Percentiles rank a stretch among this genome's conserved stretches.
Evolutionary conservation across 257 asterid species (phyloP).

Genomic region (Solanum corneliomulleri): DNA sequence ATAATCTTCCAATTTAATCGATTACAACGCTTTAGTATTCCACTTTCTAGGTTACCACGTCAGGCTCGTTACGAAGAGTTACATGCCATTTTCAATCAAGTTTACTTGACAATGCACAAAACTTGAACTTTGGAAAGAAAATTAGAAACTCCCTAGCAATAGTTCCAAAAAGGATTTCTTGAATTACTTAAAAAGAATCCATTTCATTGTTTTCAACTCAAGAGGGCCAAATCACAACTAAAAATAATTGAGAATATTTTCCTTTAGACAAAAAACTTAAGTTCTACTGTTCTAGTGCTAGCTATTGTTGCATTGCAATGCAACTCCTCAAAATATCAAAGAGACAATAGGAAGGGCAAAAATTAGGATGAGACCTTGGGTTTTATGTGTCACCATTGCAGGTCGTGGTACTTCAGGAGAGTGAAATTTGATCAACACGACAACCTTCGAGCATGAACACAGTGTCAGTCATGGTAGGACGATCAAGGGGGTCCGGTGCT

Average conservation of each 20-base stretch:
- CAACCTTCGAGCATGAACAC: slow-evolving; percentile 81
- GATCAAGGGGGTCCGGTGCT: slow-evolving; percentile 49
- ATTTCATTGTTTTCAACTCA: not conserved
- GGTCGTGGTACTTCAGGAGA: slow-evolving; percentile 15
- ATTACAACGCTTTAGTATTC: not conserved
- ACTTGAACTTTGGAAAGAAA: not conserved
- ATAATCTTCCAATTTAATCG: not conserved
- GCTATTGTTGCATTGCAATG: slow-evolving; percentile 2
- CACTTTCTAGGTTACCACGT: not conserved
- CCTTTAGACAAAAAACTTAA: too few relatives aligned
- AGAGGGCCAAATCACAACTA: too few relatives aligned
- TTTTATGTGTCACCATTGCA: not conserved
- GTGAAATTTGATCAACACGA: slow-evolving; percentile 44
- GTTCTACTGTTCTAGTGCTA: too few relatives aligned
- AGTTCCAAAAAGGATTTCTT: not conserved
- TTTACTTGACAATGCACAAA: not conserved
- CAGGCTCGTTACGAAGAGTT: not conserved
- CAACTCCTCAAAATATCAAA: not conserved
- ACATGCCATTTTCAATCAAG: not conserved
- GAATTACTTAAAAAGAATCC: not conserved
- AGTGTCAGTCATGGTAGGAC: slow-evolving; percentile 61
- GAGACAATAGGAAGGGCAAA: not conserved
- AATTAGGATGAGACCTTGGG: slow-evolving; percentile 8
- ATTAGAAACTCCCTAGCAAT: not conserved
- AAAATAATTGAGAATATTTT: too few relatives aligned